Percentiles rank a stretch among this genome's conserved stretches.
phyloP scores from a whole-genome alignment of 176 grass and related monocot species.

The Lolium perenne region DNA sequence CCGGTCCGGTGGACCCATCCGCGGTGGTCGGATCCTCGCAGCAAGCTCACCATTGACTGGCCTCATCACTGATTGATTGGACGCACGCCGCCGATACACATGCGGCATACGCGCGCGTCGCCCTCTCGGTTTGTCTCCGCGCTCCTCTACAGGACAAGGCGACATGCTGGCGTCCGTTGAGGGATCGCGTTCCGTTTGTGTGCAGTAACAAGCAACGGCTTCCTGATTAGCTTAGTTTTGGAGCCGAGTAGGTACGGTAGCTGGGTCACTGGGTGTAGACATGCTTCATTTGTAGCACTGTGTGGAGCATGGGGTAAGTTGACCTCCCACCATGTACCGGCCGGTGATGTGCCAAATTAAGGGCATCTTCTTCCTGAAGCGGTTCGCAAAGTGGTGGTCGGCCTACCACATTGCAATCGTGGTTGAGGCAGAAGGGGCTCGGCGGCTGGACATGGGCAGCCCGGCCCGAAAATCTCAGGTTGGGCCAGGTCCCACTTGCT shows the following conservation, averaged over 20 bases:
- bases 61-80: not conserved
- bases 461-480: too few relatives aligned
- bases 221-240: not conserved
- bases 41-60: conserved; percentile 6
- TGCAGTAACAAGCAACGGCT: conserved; percentile 46
- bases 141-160: conserved; percentile 39
- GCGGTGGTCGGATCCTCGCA: conserved; percentile 18
- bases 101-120: not conserved
- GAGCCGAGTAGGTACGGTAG: too few relatives aligned
- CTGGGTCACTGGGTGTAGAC: not conserved
- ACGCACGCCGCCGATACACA: not conserved
- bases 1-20: conserved; percentile 19
- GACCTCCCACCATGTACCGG: not conserved
- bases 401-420: too few relatives aligned
- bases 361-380: too few relatives aligned
- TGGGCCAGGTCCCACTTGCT: too few relatives aligned
- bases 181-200: not conserved
- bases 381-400: too few relatives aligned
- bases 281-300: not conserved
- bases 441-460: too few relatives aligned
- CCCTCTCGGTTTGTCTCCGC: not conserved
- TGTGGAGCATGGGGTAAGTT: not conserved
- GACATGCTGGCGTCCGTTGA: conserved; percentile 20
- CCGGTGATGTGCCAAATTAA: too few relatives aligned
- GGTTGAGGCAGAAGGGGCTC: too few relatives aligned